Conservation (phyloP, 148 eudicot genomes). For the Nepenthes mirabilis region DNA sequence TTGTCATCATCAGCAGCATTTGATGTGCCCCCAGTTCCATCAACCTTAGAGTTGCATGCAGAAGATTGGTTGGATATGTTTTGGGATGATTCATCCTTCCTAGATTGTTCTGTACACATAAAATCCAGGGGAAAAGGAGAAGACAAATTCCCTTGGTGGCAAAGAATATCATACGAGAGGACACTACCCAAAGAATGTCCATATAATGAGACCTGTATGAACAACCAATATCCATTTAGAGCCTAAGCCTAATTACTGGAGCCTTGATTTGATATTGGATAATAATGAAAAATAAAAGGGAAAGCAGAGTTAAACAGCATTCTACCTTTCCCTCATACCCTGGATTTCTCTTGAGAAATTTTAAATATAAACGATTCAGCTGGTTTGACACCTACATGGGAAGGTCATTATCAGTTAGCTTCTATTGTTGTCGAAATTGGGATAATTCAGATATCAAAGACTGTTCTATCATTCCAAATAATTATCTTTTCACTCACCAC, state of each 20-base stretch:
- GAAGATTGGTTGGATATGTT: conserved; percentile 14
- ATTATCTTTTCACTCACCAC: neutral
- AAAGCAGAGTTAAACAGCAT: conserved; percentile 6
- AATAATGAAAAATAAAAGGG: neutral
- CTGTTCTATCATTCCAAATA: neutral
- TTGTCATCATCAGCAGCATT: conserved; percentile 14
- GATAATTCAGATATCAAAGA: neutral
- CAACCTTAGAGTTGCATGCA: conserved; percentile 10
- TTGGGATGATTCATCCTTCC: conserved; percentile 16
- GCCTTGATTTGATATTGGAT: neutral
- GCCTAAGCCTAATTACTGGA: conserved; percentile 1
- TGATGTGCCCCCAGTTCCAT: conserved; percentile 17
- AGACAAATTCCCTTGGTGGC: conserved; percentile 79
- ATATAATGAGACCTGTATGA: conserved; percentile 72
- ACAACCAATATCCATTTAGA: neutral
- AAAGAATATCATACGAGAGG: conserved; percentile 87
- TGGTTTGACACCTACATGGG: conserved; percentile 74
- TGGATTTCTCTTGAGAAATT: conserved; percentile 89
- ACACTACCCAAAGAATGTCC: conserved; percentile 98
- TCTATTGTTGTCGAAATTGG: neutral
- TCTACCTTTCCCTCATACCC: conserved; percentile 96
- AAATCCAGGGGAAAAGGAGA: conserved; percentile 83
- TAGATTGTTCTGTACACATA: conserved; percentile 34
- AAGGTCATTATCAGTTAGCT: neutral
- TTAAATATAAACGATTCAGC: conserved; percentile 66